These are phyloP conservation scores for Microbotryum intermedium DNA, from an alignment of 1,284 basidiomycete species.

Conservation along the genomic window DNA sequence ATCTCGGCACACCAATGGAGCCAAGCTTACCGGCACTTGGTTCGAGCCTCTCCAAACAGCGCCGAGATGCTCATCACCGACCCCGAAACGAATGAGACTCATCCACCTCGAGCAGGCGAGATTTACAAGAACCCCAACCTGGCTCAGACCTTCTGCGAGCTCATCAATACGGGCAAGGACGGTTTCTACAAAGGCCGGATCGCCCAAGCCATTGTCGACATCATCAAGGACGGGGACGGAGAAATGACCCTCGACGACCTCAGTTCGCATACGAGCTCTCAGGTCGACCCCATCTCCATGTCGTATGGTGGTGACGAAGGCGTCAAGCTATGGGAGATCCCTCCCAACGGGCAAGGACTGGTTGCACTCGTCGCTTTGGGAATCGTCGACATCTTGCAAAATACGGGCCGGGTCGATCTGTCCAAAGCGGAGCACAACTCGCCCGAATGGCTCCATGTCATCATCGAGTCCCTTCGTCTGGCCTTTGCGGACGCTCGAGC, in stretches of 20 bases:
- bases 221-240: constrained; percentile 62
- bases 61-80: constrained; percentile 65
- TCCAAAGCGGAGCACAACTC: constrained; percentile 79
- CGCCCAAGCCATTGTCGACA: constrained; percentile 78
- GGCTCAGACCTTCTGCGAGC: constrained; percentile 68
- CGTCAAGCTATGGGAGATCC: constrained; percentile 74
- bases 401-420: constrained; percentile 60
- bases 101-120: constrained; percentile 48
- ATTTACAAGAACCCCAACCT: constrained; percentile 52
- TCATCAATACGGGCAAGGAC: constrained; percentile 71
- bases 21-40: constrained; percentile 16
- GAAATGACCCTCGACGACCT: constrained; percentile 85
- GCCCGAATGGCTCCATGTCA: constrained; percentile 66
- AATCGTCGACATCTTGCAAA: constrained; percentile 77
- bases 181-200: constrained; percentile 88
- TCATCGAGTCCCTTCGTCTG: constrained; percentile 27
- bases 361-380: constrained; percentile 85
- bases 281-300: constrained; percentile 83
- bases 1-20: constrained; percentile 19
- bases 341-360: constrained; percentile 82
- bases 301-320: constrained; percentile 62
- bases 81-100: constrained; percentile 48
- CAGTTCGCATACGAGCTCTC: constrained; percentile 62
- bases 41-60: constrained; percentile 16
- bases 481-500: constrained; percentile 60